Conservation (phyloP, 1,284 basidiomycete genomes). For the Wallemia hederae region DNA sequence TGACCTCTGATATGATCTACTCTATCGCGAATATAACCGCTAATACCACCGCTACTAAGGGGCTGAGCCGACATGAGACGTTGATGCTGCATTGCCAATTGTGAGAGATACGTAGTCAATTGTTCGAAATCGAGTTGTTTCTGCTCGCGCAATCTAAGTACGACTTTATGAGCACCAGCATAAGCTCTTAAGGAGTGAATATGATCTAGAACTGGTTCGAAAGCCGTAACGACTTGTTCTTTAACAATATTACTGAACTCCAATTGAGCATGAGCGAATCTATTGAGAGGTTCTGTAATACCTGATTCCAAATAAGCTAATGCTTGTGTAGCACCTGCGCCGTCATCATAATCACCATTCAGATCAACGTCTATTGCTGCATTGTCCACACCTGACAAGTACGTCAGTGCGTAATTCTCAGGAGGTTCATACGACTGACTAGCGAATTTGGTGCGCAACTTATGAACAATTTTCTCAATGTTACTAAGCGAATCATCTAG, state of each 20-base stretch:
- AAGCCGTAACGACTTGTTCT: slow-evolving; percentile 48
- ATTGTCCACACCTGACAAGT: slow-evolving; percentile 1
- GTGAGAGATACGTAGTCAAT: slow-evolving; percentile 68
- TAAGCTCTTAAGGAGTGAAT: slow-evolving; percentile 68
- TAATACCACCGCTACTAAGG: slow-evolving; percentile 20
- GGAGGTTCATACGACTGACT: slow-evolving; percentile 30
- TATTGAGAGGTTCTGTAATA: slow-evolving; percentile 82
- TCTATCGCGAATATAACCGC: slow-evolving; percentile 75
- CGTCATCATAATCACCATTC: slow-evolving; percentile 81
- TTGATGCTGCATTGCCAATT: not conserved
- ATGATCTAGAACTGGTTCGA: slow-evolving; percentile 62
- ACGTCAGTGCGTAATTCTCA: slow-evolving; percentile 8
- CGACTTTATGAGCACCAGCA: slow-evolving; percentile 59
- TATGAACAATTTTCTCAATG: slow-evolving; percentile 49
- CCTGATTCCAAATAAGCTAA: slow-evolving; percentile 91
- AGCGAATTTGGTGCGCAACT: slow-evolving; percentile 43
- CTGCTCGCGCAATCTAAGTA: slow-evolving; percentile 81
- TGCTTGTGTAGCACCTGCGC: slow-evolving; percentile 80
- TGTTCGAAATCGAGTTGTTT: slow-evolving; percentile 98
- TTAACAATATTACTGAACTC: slow-evolving; percentile 67
- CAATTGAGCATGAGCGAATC: slow-evolving; percentile 76
- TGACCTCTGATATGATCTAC: slow-evolving; percentile 71
- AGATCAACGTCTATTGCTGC: slow-evolving; percentile 36
- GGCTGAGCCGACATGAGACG: not conserved
- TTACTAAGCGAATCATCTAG: slow-evolving; percentile 66